Conservation (phyloP, 2,329 filamentous ascomycete species). For the Paramyrothecium sp. region DNA sequence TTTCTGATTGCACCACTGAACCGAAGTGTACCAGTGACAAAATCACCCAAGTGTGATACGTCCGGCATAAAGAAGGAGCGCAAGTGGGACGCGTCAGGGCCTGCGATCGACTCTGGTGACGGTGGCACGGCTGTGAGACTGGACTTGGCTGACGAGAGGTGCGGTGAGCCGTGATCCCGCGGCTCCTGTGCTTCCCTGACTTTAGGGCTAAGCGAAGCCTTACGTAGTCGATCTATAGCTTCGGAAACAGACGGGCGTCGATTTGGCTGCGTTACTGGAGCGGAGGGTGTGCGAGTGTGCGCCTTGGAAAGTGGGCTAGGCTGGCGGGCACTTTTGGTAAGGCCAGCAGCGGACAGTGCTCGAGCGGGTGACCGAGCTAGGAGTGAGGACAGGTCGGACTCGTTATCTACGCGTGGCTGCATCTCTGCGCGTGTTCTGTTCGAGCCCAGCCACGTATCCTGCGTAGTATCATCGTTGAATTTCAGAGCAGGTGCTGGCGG, state of each 20-base stretch:
- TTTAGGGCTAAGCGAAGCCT: conserved; percentile 29
- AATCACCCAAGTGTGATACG: conserved; percentile 54
- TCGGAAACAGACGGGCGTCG: conserved; percentile 29
- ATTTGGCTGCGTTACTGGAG: conserved; percentile 17
- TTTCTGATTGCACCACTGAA: conserved; percentile 50
- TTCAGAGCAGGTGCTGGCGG: conserved; percentile 31
- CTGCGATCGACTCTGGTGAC: conserved; percentile 31
- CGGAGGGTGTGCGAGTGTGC: conserved; percentile 28
- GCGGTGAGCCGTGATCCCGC: conserved; percentile 26
- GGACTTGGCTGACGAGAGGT: conserved; percentile 37
- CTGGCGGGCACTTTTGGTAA: conserved; percentile 26
- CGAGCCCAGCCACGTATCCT: conserved; percentile 36
- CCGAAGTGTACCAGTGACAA: conserved; percentile 53
- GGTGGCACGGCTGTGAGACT: conserved; percentile 40
- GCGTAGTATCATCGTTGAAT: conserved; percentile 40
- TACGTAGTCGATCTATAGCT: conserved; percentile 32
- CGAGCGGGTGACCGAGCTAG: conserved; percentile 37
- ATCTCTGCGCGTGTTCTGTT: conserved; percentile 46
- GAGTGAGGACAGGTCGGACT: conserved; percentile 47
- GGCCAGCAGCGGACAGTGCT: conserved; percentile 18
- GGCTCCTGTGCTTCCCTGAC: conserved; percentile 16
- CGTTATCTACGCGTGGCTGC: conserved; percentile 53
- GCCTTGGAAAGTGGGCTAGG: conserved; percentile 36
- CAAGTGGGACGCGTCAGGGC: conserved; percentile 39
- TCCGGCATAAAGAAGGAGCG: conserved; percentile 55